Conservation (phyloP, 2,329 filamentous ascomycete genomes). For the Cryphonectria carpinicola region DNA sequence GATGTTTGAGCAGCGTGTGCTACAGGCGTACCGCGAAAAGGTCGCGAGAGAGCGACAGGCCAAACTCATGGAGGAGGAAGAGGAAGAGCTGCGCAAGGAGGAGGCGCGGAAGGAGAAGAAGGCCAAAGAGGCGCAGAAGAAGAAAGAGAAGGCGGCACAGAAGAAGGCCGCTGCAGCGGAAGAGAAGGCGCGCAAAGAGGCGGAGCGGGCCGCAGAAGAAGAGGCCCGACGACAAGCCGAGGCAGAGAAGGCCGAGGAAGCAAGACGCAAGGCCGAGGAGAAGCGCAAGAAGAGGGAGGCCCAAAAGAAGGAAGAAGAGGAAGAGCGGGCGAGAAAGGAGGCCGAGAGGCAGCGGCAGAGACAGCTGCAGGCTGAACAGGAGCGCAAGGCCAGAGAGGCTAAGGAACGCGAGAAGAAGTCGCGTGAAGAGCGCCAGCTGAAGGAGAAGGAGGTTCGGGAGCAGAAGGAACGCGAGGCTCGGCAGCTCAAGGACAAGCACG, state of each 20-base stretch:
- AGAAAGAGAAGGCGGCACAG: conserved; percentile 88
- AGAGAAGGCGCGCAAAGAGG: conserved; percentile 84
- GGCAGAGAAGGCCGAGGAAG: conserved; percentile 78
- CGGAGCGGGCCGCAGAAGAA: conserved; percentile 87
- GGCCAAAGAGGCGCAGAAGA: conserved; percentile 90
- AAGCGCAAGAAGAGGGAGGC: conserved; percentile 90
- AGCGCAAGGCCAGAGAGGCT: conserved; percentile 80
- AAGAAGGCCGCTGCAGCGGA: conserved; percentile 91
- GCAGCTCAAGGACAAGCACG: conserved; percentile 59
- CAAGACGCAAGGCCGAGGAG: conserved; percentile 81
- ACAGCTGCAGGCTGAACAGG: conserved; percentile 81
- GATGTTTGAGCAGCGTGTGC: conserved; percentile 97
- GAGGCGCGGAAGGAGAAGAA: conserved; percentile 88
- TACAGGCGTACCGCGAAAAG: conserved; percentile 97
- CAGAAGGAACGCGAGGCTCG: conserved; percentile 66
- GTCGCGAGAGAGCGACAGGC: conserved; percentile 90
- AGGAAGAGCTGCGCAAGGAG: conserved; percentile 79
- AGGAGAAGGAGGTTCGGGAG: conserved; percentile 72
- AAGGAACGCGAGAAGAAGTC: conserved; percentile 83
- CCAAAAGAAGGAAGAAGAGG: conserved; percentile 87
- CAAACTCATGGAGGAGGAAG: conserved; percentile 87
- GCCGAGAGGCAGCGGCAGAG: conserved; percentile 82
- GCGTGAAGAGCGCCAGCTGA: conserved; percentile 80
- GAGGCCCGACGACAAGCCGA: conserved; percentile 76
- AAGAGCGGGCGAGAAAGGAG: conserved; percentile 83